phyloP scores from a whole-genome alignment of 1,139 yeast species.

The Saccharomyces hybrid region DNA sequence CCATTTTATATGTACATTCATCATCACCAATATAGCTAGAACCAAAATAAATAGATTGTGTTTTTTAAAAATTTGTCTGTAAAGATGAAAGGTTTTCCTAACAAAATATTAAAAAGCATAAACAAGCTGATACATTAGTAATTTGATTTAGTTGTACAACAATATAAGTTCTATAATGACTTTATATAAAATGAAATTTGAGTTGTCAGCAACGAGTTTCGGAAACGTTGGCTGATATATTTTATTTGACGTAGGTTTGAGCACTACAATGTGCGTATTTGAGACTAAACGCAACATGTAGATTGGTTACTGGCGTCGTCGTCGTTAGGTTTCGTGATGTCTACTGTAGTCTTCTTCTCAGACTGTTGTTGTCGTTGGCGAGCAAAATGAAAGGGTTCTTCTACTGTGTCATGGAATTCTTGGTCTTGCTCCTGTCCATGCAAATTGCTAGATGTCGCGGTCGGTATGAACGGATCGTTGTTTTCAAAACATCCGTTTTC shows the following conservation, averaged over 20 bases:
- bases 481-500: conserved; percentile 28
- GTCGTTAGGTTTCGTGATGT: neutral
- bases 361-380: neutral
- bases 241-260: too few species aligned
- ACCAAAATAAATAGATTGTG: neutral
- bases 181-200: neutral
- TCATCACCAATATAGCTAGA: neutral
- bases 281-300: neutral
- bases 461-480: neutral
- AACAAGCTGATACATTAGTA: neutral
- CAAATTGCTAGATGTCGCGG: neutral
- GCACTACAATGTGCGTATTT: too few species aligned
- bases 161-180: neutral
- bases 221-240: too few species aligned
- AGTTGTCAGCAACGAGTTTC: neutral
- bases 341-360: neutral
- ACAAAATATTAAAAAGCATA: neutral
- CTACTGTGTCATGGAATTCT: neutral
- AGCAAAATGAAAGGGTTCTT: neutral
- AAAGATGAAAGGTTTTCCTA: neutral
- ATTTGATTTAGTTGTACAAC: neutral
- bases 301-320: neutral
- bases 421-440: neutral
- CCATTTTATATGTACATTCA: conserved; percentile 13
- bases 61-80: neutral